Evolutionary conservation across 331 rosid species (phyloP).

Genomic region (Pyracantha coccinea): DNA sequence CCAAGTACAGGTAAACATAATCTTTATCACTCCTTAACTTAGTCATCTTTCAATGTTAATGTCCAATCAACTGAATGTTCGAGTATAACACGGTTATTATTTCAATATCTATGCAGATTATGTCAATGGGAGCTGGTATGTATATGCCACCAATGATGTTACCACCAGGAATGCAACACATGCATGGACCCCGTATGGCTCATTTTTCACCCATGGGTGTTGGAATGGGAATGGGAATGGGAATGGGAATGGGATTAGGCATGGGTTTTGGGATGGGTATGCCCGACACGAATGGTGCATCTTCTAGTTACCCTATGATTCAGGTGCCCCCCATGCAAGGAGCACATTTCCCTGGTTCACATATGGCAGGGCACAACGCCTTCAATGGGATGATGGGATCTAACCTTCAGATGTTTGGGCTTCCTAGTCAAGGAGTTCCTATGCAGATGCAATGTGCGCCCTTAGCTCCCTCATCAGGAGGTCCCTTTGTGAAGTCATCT

Average conservation of each 20-base stretch:
- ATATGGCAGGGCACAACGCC: conserved; percentile 41
- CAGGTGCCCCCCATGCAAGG: conserved; percentile 73
- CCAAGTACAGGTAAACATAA: conserved; percentile 63
- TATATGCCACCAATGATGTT: conserved; percentile 80
- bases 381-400: conserved; percentile 58
- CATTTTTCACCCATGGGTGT: conserved; percentile 55
- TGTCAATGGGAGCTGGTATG: conserved; percentile 91
- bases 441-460: conserved; percentile 49
- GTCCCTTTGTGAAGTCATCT: conserved; percentile 39
- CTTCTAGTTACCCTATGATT: conserved; percentile 61
- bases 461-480: conserved; percentile 33
- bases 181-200: conserved; percentile 59
- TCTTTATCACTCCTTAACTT: background rate
- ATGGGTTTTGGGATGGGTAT: conserved; percentile 77
- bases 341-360: conserved; percentile 44
- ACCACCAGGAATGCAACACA: conserved; percentile 66
- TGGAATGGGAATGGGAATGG: conserved; percentile 59
- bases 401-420: conserved; percentile 47
- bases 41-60: background rate
- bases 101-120: conserved; percentile 45
- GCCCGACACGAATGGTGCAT: conserved; percentile 58
- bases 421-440: conserved; percentile 69
- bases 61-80: conserved; percentile 6
- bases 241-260: conserved; percentile 75
- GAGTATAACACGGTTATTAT: conserved; percentile 1